Base-by-base conservation (phyloP, 2,329 filamentous ascomycete species). In the Pseudocercospora vitis region DNA sequence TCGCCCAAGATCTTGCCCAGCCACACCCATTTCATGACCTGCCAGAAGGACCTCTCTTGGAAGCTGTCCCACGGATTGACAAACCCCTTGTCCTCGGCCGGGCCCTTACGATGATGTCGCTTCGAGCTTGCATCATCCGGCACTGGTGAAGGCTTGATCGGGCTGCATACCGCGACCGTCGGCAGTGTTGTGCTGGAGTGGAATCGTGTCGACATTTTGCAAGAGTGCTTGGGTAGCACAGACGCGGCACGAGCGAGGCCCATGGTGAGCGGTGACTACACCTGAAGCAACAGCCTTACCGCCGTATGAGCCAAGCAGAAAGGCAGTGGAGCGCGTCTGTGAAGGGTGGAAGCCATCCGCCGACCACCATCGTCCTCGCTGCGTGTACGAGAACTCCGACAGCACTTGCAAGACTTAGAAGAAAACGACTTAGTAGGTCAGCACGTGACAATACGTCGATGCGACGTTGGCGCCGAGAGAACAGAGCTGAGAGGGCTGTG, bases 11-110 rank as follows among this genome's bases (percentile, higher is more conserved):
- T 44, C 40, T 70, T 72, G 57, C 80, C 75, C 63, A 75, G 75
- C 40, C 48, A 32, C 53, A 80, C 69, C 29, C 63, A 68, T 48
- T 58, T 52, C 4, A 71, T 24, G 21, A 81, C 71, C 12, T 67
- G 37, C 23, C 58, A 62, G 5, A 48, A 61, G 42, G 57, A 65
- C 11, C 70, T 62, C 3, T 80, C 74, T 9, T 53, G 59, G 61
- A 74, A 82, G n/a, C 77, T 80, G 4, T 76, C 72, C 80, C 80
- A 83, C 0, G 80, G 80, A 66, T 83, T 83, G n/a, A 66, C 66
- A 62, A 81, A 83, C 3, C 79, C 80, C 52, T 77, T 79, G 9
- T 78, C 78, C 58, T 75, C n/a, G n/a, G n/a, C n/a, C n/a, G n/a
- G n/a, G n/a, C n/a, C 63, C 63, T 78, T 76, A 52, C 74, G 64